Evolutionary conservation across 1,284 basidiomycete genomes (phyloP).

Genomic region (Earliella scabrosa): DNA sequence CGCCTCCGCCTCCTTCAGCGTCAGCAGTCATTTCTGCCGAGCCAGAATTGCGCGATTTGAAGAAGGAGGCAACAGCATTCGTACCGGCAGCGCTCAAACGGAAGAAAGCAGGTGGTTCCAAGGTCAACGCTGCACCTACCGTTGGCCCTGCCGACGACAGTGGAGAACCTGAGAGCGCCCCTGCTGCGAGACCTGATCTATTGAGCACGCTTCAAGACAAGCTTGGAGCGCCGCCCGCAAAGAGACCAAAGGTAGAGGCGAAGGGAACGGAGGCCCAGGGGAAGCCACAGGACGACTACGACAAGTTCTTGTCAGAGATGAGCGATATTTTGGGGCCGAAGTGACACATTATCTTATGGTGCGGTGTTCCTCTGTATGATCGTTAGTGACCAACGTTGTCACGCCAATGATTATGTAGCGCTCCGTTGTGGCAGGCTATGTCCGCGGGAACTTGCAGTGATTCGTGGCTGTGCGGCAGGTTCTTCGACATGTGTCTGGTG

Average conservation of each 20-base stretch:
- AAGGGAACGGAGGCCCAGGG: slow-evolving; percentile 11
- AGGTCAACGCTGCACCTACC: slow-evolving; percentile 68
- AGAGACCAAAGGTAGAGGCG: slow-evolving; percentile 36
- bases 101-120: slow-evolving; percentile 52
- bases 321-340: slow-evolving; percentile 49
- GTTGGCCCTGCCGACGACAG: slow-evolving; percentile 42
- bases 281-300: slow-evolving; percentile 70
- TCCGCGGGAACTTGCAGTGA: too few relatives aligned
- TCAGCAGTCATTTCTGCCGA: slow-evolving; percentile 79
- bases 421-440: too few relatives aligned
- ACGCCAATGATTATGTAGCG: too few relatives aligned
- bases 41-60: slow-evolving; percentile 86
- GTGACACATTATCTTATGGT: neutral
- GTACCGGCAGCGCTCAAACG: slow-evolving; percentile 75
- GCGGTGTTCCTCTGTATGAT: too few relatives aligned
- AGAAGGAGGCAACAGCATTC: slow-evolving; percentile 91
- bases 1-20: slow-evolving; percentile 30
- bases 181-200: slow-evolving; percentile 61
- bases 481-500: too few relatives aligned
- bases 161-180: slow-evolving; percentile 34
- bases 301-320: slow-evolving; percentile 77
- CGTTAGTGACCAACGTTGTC: too few relatives aligned
- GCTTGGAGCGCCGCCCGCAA: slow-evolving; percentile 40
- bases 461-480: too few relatives aligned
- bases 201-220: slow-evolving; percentile 62